Conservation (phyloP, 1,284 basidiomycete genomes). For the Ceratobasidium papillatum region DNA sequence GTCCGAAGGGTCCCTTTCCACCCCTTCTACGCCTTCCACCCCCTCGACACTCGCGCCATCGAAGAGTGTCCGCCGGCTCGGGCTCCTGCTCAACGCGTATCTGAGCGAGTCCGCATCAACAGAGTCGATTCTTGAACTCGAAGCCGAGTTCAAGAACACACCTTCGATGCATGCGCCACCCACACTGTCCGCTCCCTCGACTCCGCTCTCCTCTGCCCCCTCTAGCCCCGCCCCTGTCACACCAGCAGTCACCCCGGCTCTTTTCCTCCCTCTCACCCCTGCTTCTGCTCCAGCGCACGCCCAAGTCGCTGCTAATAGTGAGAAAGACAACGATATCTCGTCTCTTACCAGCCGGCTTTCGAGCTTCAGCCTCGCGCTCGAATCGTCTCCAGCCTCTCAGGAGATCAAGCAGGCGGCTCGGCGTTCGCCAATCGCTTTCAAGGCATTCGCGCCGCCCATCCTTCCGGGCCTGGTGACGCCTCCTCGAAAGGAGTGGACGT, state of each 20-base stretch:
- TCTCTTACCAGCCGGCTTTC: background rate
- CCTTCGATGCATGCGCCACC: background rate
- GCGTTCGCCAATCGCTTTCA: background rate
- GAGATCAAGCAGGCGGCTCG: background rate
- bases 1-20: background rate
- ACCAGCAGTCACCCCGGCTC: background rate
- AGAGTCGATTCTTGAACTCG: background rate
- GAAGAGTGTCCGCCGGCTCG: background rate
- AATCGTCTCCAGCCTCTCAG: background rate
- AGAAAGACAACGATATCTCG: background rate
- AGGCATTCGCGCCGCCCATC: background rate
- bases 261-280: background rate
- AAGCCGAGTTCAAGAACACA: background rate
- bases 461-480: background rate
- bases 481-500: background rate
- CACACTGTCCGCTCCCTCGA: background rate
- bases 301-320: background rate
- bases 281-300: too few species aligned
- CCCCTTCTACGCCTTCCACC: background rate
- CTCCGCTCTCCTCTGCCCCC: background rate
- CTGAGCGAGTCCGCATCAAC: background rate
- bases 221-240: background rate
- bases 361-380: background rate
- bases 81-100: background rate
- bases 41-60: background rate